phyloP scores from a whole-genome alignment of 768 basidiomycete genomes.

The Lactarius akahatsu region DNA sequence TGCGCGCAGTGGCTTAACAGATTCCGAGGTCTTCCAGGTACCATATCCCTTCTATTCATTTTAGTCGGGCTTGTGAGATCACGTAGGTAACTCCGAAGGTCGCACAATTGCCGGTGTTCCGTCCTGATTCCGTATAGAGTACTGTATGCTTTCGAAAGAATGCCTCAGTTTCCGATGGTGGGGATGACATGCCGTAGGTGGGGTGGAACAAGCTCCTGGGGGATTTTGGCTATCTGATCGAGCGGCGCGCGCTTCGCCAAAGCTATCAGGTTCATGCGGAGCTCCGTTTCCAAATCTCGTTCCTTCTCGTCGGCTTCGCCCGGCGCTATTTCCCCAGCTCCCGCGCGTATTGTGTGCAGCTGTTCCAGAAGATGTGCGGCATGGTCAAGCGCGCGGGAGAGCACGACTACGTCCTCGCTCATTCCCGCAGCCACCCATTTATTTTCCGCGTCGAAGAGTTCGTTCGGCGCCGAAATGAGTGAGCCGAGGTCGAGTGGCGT shows the following conservation, averaged over 20 bases:
- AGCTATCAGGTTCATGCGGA: constrained; percentile 73
- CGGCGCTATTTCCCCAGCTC: constrained; percentile 21
- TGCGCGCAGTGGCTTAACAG: not conserved
- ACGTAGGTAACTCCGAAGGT: not conserved
- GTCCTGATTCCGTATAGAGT: not conserved
- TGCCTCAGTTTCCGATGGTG: constrained; percentile 23
- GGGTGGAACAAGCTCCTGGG: constrained; percentile 26
- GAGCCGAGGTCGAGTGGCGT: constrained; percentile 43
- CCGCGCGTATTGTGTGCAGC: constrained; percentile 38
- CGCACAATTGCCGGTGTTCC: not conserved
- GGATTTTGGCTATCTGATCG: constrained; percentile 38
- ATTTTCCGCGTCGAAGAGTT: constrained; percentile 41
- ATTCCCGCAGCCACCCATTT: constrained; percentile 37
- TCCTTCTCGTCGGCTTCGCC: constrained; percentile 36
- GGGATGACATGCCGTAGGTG: constrained; percentile 28
- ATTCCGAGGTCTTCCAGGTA: not conserved
- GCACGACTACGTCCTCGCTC: constrained; percentile 46
- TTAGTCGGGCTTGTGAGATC: not conserved
- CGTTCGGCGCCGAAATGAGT: constrained; percentile 43
- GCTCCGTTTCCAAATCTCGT: constrained; percentile 51
- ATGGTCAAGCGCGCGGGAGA: constrained; percentile 57
- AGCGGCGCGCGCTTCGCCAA: constrained; percentile 76
- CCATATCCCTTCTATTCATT: not conserved
- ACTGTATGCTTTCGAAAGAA: no score
- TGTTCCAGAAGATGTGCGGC: constrained; percentile 53